Evolutionary conservation across 257 asterid species (phyloP), one percentile per base, ranked within the genome.

Genomic region (Solanum piurae): DNA sequence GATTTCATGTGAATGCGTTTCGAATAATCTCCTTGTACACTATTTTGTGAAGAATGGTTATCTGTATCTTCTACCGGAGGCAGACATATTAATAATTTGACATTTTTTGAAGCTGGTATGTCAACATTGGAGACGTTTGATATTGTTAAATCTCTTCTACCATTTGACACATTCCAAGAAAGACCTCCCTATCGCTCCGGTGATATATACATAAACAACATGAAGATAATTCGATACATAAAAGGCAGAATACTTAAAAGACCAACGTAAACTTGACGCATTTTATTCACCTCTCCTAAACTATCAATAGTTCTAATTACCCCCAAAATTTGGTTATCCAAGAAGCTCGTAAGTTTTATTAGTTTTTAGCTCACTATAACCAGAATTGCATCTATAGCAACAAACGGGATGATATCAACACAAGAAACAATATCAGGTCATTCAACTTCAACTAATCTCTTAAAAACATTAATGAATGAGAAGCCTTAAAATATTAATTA

Each of bases 101-200:
- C 18, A 49, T 14, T 49, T 49, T 49, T 86, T 4, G 98, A 98
- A 25, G 97, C 90, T 13, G 98, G 97, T 20, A 96, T 87, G 42
- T 95, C 91, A 31, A 66, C 14, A 66, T 77, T 69, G 84, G 88
- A 62, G 5, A 68, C 88, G 37, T 34, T 87, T 12, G 93, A 91
- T 37, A 88, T 89, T 31, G 38, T 33, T 3, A 91, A 90, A 37
- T 91, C 92, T 84, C 88, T 86, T 75, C 93, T 71, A 11, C 93
- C 91, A 2, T 89, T 87, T 8, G 91, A 86, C 31, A 91, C 91
- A 27, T 85, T 83, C 91, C 90, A 90, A 16, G 46, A 87, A 16
- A 90, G 90, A 20, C 91, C 89, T 71, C 87, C 58, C 87, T 85
- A 23, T 29, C 25, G 52, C 18, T 20, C 36, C 44, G 2, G 12